Conservation (phyloP, 2,329 filamentous ascomycete genomes). For the Monilinia vaccinii-corymbosi region DNA sequence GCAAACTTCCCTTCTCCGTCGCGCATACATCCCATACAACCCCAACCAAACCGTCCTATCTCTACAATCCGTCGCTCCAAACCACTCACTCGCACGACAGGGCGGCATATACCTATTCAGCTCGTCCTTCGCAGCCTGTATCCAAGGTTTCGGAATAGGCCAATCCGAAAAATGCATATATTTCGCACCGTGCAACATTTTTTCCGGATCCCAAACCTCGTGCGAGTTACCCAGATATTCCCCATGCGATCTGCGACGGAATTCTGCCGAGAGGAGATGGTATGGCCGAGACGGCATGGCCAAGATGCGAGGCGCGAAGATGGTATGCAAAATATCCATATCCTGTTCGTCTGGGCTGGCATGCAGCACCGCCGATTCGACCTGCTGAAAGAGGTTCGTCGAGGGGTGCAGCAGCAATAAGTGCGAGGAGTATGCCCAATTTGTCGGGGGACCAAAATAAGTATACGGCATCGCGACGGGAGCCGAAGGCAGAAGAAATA, state of each 20-base stretch:
- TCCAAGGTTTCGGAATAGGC: conserved; percentile 52
- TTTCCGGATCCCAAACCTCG: conserved; percentile 45
- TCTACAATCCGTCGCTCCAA: conserved; percentile 25
- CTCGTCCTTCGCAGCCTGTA: conserved; percentile 19
- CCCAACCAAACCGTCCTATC: conserved; percentile 24
- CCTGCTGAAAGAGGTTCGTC: conserved; percentile 12
- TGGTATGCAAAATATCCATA: conserved; percentile 37
- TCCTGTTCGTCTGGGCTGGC: conserved; percentile 19
- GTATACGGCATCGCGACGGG: conserved; percentile 25
- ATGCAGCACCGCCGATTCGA: conserved; percentile 16
- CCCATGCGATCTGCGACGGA: conserved; percentile 41
- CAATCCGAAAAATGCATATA: conserved; percentile 53
- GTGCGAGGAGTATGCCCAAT: conserved; percentile 21
- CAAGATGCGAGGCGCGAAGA: conserved; percentile 41
- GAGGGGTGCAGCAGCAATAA: conserved; percentile 23
- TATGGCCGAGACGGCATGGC: conserved; percentile 49
- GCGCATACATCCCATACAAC: conserved; percentile 22
- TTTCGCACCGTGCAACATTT: conserved; percentile 41
- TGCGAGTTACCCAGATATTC: conserved; percentile 39
- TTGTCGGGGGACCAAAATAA: conserved; percentile 19
- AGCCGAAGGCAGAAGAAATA: conserved; percentile 23
- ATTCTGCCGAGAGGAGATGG: conserved; percentile 46
- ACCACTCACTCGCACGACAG: conserved; percentile 23
- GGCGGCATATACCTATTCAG: conserved; percentile 26
- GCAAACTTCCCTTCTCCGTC: conserved; percentile 22